Evolutionary conservation across 352 stramenopile genomes (phyloP), one percentile per base, ranked within the genome.

Genomic region (Pythium apleroticum): DNA sequence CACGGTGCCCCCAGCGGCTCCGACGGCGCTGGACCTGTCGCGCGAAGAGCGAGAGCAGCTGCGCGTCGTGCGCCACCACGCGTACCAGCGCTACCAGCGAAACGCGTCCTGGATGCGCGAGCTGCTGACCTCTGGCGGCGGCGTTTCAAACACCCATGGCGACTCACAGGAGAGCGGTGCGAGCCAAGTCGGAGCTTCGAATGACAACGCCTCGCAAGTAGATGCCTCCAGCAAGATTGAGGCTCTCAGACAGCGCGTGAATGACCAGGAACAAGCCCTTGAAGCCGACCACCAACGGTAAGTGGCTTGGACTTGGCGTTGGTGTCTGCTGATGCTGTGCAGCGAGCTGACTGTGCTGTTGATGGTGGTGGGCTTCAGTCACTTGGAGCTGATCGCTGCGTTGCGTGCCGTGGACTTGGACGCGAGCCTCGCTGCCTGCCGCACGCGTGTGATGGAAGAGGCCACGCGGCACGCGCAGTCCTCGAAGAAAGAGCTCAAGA

Each of bases 61-160:
- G 52, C 78, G 81, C 7, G 60, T 71, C 20, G 63, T 69, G 39
- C 80, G 78, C n/a, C 79, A 87, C 27, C 70, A 76, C 22, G 82
- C 80, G 15, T 88, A 83, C 53, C 74, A 83, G 60, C 80, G 82
- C 22, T 74, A 76, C 49, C 80, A 89, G 66, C 80, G 86, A 65
- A 91, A 88, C 63, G 78, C 80, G 20, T 74, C 73, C 55, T 89
- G 75, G 80, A 78, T 77, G 41, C 69, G 69, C 45, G 71, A 83
- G 64, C 41, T 73, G 4, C 15, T 73, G 43, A 33, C 20, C 10
- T 30, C n/a, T 17, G 17, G 17, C 28, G 22, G 11, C 5, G 19
- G 4, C 35, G 25, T 54, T 10, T 24, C 20, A 0, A 50, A 22
- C 24, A 6, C 30, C 33, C 17, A 30, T 22, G 33, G 14, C 12